Evolutionary conservation across 345 rosid genomes (phyloP).

Genomic region (Dovyalis caffra): DNA sequence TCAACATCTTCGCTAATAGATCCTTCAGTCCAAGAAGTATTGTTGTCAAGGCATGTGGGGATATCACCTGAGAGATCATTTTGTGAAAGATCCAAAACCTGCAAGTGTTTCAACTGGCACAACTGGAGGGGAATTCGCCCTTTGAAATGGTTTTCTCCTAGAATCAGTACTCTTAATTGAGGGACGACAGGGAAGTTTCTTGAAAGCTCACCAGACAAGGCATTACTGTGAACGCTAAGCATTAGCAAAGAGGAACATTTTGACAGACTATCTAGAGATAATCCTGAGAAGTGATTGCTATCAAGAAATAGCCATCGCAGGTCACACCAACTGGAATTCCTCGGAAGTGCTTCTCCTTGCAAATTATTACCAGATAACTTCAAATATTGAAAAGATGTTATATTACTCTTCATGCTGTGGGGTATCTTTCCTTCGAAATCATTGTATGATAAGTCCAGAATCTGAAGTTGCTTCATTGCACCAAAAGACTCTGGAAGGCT

Average conservation of each 20-base stretch:
- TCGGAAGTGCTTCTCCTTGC: slow-evolving; percentile 1
- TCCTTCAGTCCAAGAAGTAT: slow-evolving; percentile 9
- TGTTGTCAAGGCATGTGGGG: slow-evolving; percentile 15
- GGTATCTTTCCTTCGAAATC: slow-evolving; percentile 3
- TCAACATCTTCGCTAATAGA: not conserved
- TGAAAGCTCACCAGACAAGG: slow-evolving; percentile 22
- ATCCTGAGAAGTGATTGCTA: not conserved
- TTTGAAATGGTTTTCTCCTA: not conserved
- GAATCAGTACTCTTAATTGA: not conserved
- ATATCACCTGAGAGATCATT: slow-evolving; percentile 16
- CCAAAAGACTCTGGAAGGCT: not conserved
- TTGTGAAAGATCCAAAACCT: slow-evolving; percentile 2
- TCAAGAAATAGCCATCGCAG: slow-evolving; percentile 1
- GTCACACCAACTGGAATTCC: slow-evolving; percentile 15
- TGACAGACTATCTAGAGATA: not conserved
- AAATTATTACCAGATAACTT: slow-evolving; percentile 3
- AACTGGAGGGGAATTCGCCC: slow-evolving; percentile 5
- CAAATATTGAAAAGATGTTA: slow-evolving; percentile 7
- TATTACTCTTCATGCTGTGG: not conserved
- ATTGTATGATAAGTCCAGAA: slow-evolving; percentile 1
- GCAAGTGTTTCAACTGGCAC: slow-evolving; percentile 17
- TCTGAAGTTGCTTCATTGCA: not conserved
- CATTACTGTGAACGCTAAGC: not conserved
- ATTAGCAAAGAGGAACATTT: not conserved
- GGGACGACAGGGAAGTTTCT: not conserved